A percentile compares a stretch with the other conserved stretches of the same genome.
phyloP scores from a whole-genome alignment of 352 stramenopile genomes.

The Globisporangium heterothallicum region DNA sequence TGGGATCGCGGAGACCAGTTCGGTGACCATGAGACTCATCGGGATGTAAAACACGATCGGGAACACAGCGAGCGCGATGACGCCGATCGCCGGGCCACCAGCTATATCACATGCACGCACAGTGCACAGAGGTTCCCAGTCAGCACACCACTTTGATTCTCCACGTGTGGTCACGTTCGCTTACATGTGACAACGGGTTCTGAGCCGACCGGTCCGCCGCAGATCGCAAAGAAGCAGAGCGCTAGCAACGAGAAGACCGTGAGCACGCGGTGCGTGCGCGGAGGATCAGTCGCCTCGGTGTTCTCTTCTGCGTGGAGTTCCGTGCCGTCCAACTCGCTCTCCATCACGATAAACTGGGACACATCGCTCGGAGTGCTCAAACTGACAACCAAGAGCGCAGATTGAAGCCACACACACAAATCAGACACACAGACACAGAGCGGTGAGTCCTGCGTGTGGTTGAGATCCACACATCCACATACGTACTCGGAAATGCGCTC shows the following conservation, averaged over 20 bases:
- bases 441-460: too few species aligned
- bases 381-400: not conserved
- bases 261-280: conserved; percentile 19
- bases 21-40: conserved; percentile 38
- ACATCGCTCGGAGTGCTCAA: conserved; percentile 9
- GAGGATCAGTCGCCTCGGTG: conserved; percentile 6
- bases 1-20: conserved; percentile 44
- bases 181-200: conserved; percentile 35
- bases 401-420: not conserved
- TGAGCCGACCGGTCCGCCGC: conserved; percentile 35
- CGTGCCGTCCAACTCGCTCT: conserved; percentile 11
- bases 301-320: not conserved
- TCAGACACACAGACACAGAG: not conserved
- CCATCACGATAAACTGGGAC: conserved; percentile 16
- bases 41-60: conserved; percentile 44
- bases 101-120: too few species aligned
- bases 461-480: not conserved
- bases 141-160: not conserved
- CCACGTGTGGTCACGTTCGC: too few species aligned
- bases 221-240: conserved; percentile 51
- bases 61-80: conserved; percentile 31
- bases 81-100: conserved; percentile 31
- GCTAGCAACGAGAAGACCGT: conserved; percentile 36
- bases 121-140: not conserved
- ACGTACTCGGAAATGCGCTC: conserved; percentile 17